A percentile compares a stretch with the other conserved stretches of the same genome.
These are phyloP conservation scores for Diaporthe eres DNA, from an alignment of 2,329 filamentous ascomycete genomes.

Conservation along the genomic window DNA sequence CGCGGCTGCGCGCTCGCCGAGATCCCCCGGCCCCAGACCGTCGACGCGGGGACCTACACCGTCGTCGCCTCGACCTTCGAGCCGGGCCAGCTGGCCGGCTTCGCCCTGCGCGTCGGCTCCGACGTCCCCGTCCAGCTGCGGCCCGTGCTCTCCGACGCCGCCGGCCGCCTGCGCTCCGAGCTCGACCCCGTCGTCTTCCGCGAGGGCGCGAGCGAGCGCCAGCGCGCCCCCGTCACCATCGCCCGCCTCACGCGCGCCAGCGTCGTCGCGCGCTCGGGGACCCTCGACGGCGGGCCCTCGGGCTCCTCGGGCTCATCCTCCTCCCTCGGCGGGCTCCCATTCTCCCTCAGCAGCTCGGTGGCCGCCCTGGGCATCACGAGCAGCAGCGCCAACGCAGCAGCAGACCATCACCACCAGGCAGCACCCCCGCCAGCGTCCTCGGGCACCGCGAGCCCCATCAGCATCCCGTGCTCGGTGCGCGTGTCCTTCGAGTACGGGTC, in stretches of 20 bases:
- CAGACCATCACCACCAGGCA: constrained; percentile 38
- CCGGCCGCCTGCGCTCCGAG: constrained; percentile 77
- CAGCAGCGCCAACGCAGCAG: constrained; percentile 45
- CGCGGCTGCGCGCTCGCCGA: constrained; percentile 82
- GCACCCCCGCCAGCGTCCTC: constrained; percentile 33
- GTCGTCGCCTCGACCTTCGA: constrained; percentile 94
- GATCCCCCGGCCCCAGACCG: constrained; percentile 48
- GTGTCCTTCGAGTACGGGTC: constrained; percentile 81
- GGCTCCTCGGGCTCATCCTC: neutral
- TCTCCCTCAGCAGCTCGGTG: constrained; percentile 16
- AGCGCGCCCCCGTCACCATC: constrained; percentile 57
- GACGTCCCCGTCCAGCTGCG: constrained; percentile 68
- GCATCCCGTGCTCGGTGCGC: constrained; percentile 64
- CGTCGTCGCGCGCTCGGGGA: constrained; percentile 59
- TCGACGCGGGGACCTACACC: constrained; percentile 84
- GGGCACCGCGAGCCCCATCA: constrained; percentile 44
- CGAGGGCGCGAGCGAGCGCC: constrained; percentile 60
- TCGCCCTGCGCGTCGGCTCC: constrained; percentile 81
- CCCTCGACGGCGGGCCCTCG: constrained; percentile 25
- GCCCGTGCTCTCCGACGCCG: constrained; percentile 78
- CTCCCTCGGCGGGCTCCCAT: neutral
- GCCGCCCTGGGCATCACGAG: constrained; percentile 37
- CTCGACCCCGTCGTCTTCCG: constrained; percentile 55
- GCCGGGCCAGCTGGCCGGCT: constrained; percentile 80
- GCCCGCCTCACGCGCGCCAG: constrained; percentile 72